A percentile compares a stretch with the other conserved stretches of the same genome.
These are phyloP conservation scores for Tarenaya hassleriana DNA, from an alignment of 345 rosid species.

Conservation along the genomic window DNA sequence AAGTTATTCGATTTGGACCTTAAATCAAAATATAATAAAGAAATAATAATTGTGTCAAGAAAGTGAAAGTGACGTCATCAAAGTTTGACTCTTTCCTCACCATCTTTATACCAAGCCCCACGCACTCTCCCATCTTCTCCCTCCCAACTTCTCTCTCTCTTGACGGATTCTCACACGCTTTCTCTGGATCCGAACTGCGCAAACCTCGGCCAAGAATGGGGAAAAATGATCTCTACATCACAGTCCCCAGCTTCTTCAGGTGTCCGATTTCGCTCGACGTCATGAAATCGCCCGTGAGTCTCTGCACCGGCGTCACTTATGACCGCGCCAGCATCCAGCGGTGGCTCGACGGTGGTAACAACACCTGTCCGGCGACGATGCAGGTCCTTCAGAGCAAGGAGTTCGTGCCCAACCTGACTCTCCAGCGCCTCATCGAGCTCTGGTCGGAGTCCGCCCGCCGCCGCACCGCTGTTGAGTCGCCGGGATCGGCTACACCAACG, in stretches of 20 bases:
- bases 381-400: slow-evolving; percentile 69
- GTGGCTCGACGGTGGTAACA: slow-evolving; percentile 86
- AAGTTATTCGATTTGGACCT: slow-evolving; percentile 17
- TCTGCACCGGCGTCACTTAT: slow-evolving; percentile 94
- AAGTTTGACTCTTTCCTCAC: slow-evolving; percentile 57
- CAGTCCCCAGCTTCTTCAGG: slow-evolving; percentile 70
- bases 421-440: slow-evolving; percentile 72
- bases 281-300: slow-evolving; percentile 93
- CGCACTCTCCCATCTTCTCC: slow-evolving; percentile 27
- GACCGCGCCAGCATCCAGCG: slow-evolving; percentile 84
- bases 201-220: slow-evolving; percentile 31
- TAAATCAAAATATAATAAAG: slow-evolving; percentile 5
- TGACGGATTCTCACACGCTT: slow-evolving; percentile 15
- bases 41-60: slow-evolving; percentile 24
- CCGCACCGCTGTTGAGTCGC: slow-evolving; percentile 20
- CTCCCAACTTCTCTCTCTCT: slow-evolving; percentile 31
- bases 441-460: slow-evolving; percentile 61
- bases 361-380: slow-evolving; percentile 96
- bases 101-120: slow-evolving; percentile 35
- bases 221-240: slow-evolving; percentile 57
- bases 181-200: slow-evolving; percentile 25
- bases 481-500: slow-evolving; percentile 24
- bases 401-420: slow-evolving; percentile 68
- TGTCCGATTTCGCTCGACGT: slow-evolving; percentile 92
- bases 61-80: slow-evolving; percentile 41